Evolutionary conservation across 2,329 filamentous ascomycete species (phyloP), one percentile per base, ranked within the genome.

Genomic region (Juglanconis oblonga): DNA sequence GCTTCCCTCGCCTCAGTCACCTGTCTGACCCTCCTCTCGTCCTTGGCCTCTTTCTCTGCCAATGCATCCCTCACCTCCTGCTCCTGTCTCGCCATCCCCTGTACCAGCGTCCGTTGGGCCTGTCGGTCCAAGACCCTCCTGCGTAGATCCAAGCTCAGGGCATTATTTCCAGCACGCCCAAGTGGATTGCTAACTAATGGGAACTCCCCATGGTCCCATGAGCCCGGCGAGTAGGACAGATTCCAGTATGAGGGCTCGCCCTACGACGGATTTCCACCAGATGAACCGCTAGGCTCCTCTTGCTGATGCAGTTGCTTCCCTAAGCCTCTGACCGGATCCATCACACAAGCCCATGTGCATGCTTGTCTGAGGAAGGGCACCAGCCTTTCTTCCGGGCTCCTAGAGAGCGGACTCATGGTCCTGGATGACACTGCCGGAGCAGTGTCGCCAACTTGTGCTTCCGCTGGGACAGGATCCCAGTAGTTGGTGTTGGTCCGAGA

Each of bases 311-410:
- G 9, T 17, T 9, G 47, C 10, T 11, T 38, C 29, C 53, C 52
- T 40, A 62, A 10, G 1, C 61, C 61, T 55, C 61, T 55, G 3
- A 32, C 8, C 13, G 45, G 55, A 38, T 59, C 83, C n/a, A 57
- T 80, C 0, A 79, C 68, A 52, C 81, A 84, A 10, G 65, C 71
- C 78, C 77, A 82, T 3, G 81, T 82, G 65, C 81, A 84, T 6
- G 76, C 79, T n/a, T 73, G 72, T 55, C 75, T 71, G 33, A 80
- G 56, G 63, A 83, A 82, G 0, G 80, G 79, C n/a, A 82, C 70
- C 3, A 68, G 72, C 51, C 67, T 71, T 61, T 78, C 76, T 1
- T 72, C 71, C 32, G 69, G 62, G 1, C 67, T 67, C 59, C 61
- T 67, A 47, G 71, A 74, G 44, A 74, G 63, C 6, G 70, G 65